These are phyloP conservation scores for Dictyostelium brefeldianum DNA, from an alignment of 78 protist species.

Conservation along the genomic window DNA sequence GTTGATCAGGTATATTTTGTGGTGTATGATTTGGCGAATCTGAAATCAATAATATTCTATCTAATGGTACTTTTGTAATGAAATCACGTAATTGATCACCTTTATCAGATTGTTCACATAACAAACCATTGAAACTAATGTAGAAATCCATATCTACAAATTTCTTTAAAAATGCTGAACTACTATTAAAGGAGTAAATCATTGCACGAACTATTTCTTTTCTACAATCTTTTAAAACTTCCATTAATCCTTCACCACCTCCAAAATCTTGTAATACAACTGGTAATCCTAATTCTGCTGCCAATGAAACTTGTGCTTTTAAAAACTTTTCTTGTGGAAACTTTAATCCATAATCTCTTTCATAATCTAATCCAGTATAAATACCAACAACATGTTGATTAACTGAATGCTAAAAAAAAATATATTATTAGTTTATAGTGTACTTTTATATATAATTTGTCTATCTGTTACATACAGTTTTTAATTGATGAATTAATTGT, in stretches of 20 bases:
- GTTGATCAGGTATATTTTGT: slow-evolving; percentile 53
- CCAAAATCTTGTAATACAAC: slow-evolving; percentile 67
- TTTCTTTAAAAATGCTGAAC: slow-evolving; percentile 9
- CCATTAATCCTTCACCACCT: slow-evolving; percentile 59
- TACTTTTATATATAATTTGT: background rate
- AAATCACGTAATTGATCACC: slow-evolving; percentile 56
- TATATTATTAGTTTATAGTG: background rate
- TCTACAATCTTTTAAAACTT: slow-evolving; percentile 42
- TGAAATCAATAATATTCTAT: slow-evolving; percentile 39
- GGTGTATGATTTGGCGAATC: slow-evolving; percentile 67
- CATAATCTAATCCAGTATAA: slow-evolving; percentile 74
- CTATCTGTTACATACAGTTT: background rate
- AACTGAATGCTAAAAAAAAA: slow-evolving; percentile 38
- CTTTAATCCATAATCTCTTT: slow-evolving; percentile 72
- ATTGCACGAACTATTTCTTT: slow-evolving; percentile 25
- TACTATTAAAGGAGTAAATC: slow-evolving; percentile 26
- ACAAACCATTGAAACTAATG: slow-evolving; percentile 51
- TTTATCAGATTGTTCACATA: slow-evolving; percentile 54
- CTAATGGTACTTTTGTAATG: slow-evolving; percentile 48
- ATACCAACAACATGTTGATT: slow-evolving; percentile 48
- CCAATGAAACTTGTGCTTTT: slow-evolving; percentile 58
- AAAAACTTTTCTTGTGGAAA: slow-evolving; percentile 74
- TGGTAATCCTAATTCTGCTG: slow-evolving; percentile 40
- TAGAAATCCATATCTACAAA: slow-evolving; percentile 55
- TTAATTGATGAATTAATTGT: slow-evolving; percentile 48